These are phyloP conservation scores for Coffea canephora DNA, from an alignment of 257 asterid species.

Conservation along the genomic window DNA sequence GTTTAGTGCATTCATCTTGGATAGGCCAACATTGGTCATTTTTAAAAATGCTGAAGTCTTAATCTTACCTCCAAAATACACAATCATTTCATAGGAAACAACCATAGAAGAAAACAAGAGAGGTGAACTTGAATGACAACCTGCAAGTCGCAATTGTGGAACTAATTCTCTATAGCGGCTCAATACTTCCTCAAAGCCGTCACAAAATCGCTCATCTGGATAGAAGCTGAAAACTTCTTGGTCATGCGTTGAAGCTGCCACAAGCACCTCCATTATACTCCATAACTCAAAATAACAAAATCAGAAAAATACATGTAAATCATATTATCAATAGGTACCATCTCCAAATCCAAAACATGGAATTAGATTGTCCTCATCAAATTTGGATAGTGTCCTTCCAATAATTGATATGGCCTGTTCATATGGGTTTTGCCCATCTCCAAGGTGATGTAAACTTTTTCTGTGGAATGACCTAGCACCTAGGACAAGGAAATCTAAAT, in stretches of 20 bases:
- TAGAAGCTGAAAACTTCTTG: constrained; percentile 88
- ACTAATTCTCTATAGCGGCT: constrained; percentile 80
- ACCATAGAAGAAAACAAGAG: background rate
- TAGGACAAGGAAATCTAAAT: constrained; percentile 16
- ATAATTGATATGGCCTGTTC: constrained; percentile 95
- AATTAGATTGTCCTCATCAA: constrained; percentile 86
- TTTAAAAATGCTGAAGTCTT: background rate
- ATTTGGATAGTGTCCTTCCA: constrained; percentile 87
- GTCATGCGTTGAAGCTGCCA: constrained; percentile 96
- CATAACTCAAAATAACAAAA: constrained; percentile 14
- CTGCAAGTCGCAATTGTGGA: constrained; percentile 90
- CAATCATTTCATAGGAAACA: background rate
- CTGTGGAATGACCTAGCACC: constrained; percentile 86
- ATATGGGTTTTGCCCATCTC: constrained; percentile 76
- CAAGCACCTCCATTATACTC: constrained; percentile 22
- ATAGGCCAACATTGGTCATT: background rate
- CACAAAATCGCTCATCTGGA: constrained; percentile 76
- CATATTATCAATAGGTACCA: constrained; percentile 44
- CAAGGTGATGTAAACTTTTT: constrained; percentile 85
- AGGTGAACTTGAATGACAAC: constrained; percentile 23
- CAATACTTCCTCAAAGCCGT: constrained; percentile 93
- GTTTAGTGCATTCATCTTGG: background rate
- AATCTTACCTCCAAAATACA: background rate
- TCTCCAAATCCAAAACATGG: constrained; percentile 97
- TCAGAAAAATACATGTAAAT: constrained; percentile 3